A percentile compares a stretch with the other conserved stretches of the same genome.
Evolutionary conservation across 331 rosid genomes (phyloP).

Genomic region (Pyracantha coccinea): DNA sequence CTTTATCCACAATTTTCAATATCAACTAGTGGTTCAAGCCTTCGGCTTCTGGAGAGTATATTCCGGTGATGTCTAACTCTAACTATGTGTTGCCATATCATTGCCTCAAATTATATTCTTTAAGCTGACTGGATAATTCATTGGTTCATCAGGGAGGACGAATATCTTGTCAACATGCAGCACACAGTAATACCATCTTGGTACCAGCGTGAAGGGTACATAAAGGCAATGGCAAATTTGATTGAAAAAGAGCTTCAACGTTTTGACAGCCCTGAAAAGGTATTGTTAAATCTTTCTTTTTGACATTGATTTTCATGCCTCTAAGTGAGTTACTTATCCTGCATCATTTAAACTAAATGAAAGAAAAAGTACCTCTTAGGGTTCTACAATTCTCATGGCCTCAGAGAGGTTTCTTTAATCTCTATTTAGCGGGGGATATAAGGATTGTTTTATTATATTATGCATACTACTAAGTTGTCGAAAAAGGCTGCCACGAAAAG

Average conservation of each 20-base stretch:
- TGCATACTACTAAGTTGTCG: neutral
- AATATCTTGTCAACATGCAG: constrained; percentile 95
- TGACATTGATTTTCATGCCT: neutral
- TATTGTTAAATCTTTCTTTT: constrained; percentile 7
- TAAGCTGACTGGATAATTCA: constrained; percentile 11
- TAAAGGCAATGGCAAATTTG: constrained; percentile 87
- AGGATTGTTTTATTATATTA: neutral
- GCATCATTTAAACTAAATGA: neutral
- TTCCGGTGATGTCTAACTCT: constrained; percentile 49
- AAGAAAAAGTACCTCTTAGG: neutral
- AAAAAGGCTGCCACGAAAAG: neutral
- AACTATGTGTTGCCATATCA: neutral
- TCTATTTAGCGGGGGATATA: neutral
- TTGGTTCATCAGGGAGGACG: constrained; percentile 76
- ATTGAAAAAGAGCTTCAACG: constrained; percentile 64
- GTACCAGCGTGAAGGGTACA: constrained; percentile 98
- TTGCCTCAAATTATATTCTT: constrained; percentile 1
- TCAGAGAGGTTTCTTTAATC: neutral
- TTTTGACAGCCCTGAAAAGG: constrained; percentile 64
- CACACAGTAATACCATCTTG: constrained; percentile 96
- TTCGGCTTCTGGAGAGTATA: constrained; percentile 93
- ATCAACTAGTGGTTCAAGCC: constrained; percentile 97
- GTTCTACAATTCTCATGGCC: neutral
- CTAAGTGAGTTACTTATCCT: too few species aligned
- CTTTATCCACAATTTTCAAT: constrained; percentile 99